Percentiles rank a stretch among this genome's conserved stretches.
Evolutionary conservation across 2,329 filamentous ascomycete genomes (phyloP).

Genomic region (Monilinia laxa): DNA sequence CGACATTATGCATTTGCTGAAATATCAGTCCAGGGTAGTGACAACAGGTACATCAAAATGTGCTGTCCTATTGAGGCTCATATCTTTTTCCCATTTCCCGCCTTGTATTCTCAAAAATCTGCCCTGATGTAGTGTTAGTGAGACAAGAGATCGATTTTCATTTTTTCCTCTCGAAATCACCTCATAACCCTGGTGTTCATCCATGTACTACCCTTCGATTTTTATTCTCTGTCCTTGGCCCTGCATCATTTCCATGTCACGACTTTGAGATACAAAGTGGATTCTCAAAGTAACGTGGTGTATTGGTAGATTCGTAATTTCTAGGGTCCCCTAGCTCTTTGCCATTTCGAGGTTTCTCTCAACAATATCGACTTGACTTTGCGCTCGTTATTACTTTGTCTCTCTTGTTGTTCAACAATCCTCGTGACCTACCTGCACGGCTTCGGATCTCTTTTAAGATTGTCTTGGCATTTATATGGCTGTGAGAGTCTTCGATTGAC

Average conservation of each 20-base stretch:
- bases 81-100: neutral
- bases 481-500: slow-evolving; percentile 7
- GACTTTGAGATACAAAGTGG: slow-evolving; percentile 12
- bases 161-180: slow-evolving; percentile 1
- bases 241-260: slow-evolving; percentile 17
- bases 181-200: neutral
- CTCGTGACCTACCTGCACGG: slow-evolving; percentile 26
- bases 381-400: slow-evolving; percentile 21
- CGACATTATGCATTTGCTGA: slow-evolving; percentile 4
- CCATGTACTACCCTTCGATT: slow-evolving; percentile 5
- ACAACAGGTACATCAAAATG: slow-evolving; percentile 14
- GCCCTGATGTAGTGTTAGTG: slow-evolving; percentile 2
- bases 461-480: slow-evolving; percentile 20
- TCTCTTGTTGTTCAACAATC: slow-evolving; percentile 26
- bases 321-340: slow-evolving; percentile 36
- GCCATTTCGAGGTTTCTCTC: slow-evolving; percentile 28
- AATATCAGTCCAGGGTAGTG: slow-evolving; percentile 6
- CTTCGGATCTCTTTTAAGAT: slow-evolving; percentile 26
- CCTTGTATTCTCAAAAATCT: slow-evolving; percentile 6
- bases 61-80: slow-evolving; percentile 20
- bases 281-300: slow-evolving; percentile 21
- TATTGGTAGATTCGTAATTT: slow-evolving; percentile 7
- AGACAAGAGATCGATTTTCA: neutral
- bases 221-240: slow-evolving; percentile 7
- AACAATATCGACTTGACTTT: slow-evolving; percentile 19